Conservation (phyloP, 192 early-diverging fungal species). For the Gamsiella multidivaricata region DNA sequence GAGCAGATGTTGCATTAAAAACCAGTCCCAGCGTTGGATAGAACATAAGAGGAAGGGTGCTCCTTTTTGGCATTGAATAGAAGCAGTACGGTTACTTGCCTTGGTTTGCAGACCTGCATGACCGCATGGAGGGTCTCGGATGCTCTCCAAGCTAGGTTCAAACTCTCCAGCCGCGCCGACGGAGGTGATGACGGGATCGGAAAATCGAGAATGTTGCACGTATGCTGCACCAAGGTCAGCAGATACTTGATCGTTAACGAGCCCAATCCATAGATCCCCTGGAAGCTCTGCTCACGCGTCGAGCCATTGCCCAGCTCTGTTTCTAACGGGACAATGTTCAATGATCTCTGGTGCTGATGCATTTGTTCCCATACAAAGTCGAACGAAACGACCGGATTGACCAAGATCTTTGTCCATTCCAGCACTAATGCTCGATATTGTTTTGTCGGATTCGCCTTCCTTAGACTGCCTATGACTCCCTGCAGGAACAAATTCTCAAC, state of each 20-base stretch:
- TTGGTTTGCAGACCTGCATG: slow-evolving; percentile 22
- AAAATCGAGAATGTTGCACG: slow-evolving; percentile 12
- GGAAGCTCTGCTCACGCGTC: background rate
- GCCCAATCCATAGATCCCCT: slow-evolving; percentile 39
- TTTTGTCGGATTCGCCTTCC: slow-evolving; percentile 23
- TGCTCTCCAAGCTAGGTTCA: slow-evolving; percentile 25
- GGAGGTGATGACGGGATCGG: slow-evolving; percentile 27
- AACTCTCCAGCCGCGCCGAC: slow-evolving; percentile 11
- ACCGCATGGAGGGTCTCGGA: slow-evolving; percentile 14
- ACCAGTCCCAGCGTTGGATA: too few species aligned
- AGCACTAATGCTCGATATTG: slow-evolving; percentile 19
- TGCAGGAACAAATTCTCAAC: slow-evolving; percentile 36
- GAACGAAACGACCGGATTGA: slow-evolving; percentile 16
- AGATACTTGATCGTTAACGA: slow-evolving; percentile 34
- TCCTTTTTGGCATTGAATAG: too few species aligned
- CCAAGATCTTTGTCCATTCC: slow-evolving; percentile 20
- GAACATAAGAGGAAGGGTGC: too few species aligned
- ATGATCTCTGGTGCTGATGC: background rate
- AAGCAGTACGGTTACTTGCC: too few species aligned
- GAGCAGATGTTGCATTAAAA: too few species aligned
- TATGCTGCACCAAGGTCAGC: slow-evolving; percentile 19
- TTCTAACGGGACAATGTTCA: background rate
- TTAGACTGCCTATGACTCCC: slow-evolving; percentile 24
- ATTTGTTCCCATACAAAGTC: slow-evolving; percentile 11
- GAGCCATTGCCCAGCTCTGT: background rate